A percentile compares a stretch with the other conserved stretches of the same genome.
phyloP scores from a whole-genome alignment of 2,329 filamentous ascomycete genomes.

The Pezicula carpinea region DNA sequence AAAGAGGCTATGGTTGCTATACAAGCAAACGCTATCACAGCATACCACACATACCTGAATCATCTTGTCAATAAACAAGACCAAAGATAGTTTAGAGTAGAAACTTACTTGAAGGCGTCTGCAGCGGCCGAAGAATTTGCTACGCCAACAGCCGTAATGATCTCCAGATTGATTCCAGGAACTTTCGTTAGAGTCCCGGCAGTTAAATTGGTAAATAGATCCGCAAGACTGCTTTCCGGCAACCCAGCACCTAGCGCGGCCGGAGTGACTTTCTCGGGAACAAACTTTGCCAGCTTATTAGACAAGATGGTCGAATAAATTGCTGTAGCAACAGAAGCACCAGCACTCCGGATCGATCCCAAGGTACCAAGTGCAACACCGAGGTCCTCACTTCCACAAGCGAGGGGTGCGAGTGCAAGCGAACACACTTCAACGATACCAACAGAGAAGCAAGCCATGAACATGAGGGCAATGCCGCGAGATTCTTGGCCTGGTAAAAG shows the following conservation, averaged over 20 bases:
- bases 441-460: constrained; percentile 27
- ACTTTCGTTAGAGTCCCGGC: constrained; percentile 3
- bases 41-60: constrained; percentile 7
- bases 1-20: constrained; percentile 2
- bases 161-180: constrained; percentile 5
- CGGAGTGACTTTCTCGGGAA: constrained; percentile 27
- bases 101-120: constrained; percentile 3
- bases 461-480: constrained; percentile 28
- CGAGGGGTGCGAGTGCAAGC: constrained; percentile 30
- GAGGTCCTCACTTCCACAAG: constrained; percentile 31
- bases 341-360: constrained; percentile 32
- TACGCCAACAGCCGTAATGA: constrained; percentile 1
- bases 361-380: constrained; percentile 31
- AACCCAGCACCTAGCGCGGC: constrained; percentile 33
- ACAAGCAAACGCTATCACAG: constrained; percentile 7
- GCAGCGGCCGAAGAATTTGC: constrained; percentile 3
- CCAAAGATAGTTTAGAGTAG: neutral
- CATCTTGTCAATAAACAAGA: neutral
- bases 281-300: constrained; percentile 28
- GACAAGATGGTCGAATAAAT: constrained; percentile 32
- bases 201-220: constrained; percentile 4
- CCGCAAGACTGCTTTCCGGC: constrained; percentile 15
- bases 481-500: constrained; percentile 23
- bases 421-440: constrained; percentile 31
- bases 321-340: constrained; percentile 29